Percentiles rank a stretch among this genome's conserved stretches.
Evolutionary conservation across 2,329 filamentous ascomycete genomes (phyloP).

Genomic region (Incumbomyces lentus): DNA sequence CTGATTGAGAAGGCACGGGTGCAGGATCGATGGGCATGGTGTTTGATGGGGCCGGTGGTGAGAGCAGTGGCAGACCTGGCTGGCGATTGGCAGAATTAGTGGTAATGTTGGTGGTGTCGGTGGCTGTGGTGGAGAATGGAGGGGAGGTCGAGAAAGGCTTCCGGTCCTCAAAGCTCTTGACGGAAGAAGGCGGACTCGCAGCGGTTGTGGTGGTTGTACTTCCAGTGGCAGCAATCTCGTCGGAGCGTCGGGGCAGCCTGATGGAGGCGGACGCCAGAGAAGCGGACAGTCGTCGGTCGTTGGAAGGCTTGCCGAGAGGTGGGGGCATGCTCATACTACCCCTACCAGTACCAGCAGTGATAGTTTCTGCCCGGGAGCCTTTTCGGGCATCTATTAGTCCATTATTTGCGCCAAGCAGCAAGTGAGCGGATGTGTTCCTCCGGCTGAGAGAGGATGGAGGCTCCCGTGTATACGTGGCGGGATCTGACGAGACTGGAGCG

Average conservation of each 20-base stretch:
- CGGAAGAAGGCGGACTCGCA: conserved; percentile 17
- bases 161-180: conserved; percentile 30
- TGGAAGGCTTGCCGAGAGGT: conserved; percentile 29
- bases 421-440: conserved; percentile 26
- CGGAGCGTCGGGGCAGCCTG: conserved; percentile 12
- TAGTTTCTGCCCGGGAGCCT: conserved; percentile 53
- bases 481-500: conserved; percentile 1
- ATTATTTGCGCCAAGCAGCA: conserved; percentile 34
- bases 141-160: conserved; percentile 19
- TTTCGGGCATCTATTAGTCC: conserved; percentile 30
- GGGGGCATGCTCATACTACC: conserved; percentile 57
- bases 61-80: conserved; percentile 18
- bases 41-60: conserved; percentile 10
- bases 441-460: background rate
- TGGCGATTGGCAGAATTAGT: conserved; percentile 14
- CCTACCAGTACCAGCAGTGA: conserved; percentile 47
- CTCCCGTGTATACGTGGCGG: background rate
- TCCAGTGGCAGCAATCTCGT: background rate
- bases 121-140: conserved; percentile 16
- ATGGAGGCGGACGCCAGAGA: conserved; percentile 11
- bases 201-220: conserved; percentile 6
- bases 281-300: conserved; percentile 17
- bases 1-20: background rate
- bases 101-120: conserved; percentile 18
- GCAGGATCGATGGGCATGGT: background rate